Evolutionary conservation across 805 yeast species (phyloP), one percentile per base, ranked within the genome.

Genomic region (Saturnispora saitoi): DNA sequence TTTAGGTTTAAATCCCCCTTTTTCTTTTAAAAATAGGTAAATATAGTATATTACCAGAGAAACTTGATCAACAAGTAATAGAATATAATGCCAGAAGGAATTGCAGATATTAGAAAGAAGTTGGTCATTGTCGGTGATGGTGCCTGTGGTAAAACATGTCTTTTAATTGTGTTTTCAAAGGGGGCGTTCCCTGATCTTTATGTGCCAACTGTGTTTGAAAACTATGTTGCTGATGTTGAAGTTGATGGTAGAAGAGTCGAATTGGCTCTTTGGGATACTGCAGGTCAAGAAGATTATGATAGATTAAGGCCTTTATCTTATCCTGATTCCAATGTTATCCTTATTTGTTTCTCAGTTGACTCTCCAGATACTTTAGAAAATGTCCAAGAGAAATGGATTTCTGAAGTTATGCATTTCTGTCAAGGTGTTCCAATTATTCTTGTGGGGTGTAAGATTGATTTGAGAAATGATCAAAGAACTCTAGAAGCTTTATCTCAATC

Each of bases 281-380:
- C 97, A 49, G 97, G 97, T 56, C 97, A 89, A 78, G 97, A 89
- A 75, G 97, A 90, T 73, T 89, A 89, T 66, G 96, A 88, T 69
- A 85, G 96, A 69, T 74, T 87, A 59, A 83, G 95, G 70, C 95
- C 96, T 40, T 73, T 87, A 56, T 83, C 91, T 12, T 89, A 89
- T 69, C 96, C 96, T 53, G 95, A 89, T 66, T 84, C 95, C 36
- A 86, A 87, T 65, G 96, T 89, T 54, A 85, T 89, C 52, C 76
- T 89, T 64, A 87, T 89, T 60, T 89, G 96, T 76, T 89, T 88
- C 73, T 81, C 95, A 17, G 78, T 89, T 54, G 95, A 87, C 64
- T 76, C 89, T 38, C 96, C 96, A 58, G 96, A 88, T 68, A 86
- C 96, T 26, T 75, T 89, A 52, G 95, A 87, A 64, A 89, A 88